Evolutionary conservation across 2,329 filamentous ascomycete genomes (phyloP), one percentile per base, ranked within the genome.

Genomic region (Fusarium sp.): DNA sequence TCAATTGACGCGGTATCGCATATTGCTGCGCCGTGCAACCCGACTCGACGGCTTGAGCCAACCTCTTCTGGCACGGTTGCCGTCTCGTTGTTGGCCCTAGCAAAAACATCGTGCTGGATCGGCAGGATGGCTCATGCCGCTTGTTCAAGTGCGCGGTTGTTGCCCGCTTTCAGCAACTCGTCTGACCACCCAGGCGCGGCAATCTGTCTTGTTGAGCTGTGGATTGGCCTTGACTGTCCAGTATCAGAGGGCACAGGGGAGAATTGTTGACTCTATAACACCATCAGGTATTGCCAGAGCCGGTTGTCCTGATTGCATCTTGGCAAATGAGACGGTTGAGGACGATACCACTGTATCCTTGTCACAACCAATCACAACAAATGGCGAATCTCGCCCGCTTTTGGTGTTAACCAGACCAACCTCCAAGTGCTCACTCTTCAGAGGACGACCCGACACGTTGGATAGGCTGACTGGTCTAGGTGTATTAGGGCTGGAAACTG

Each of bases 1-100:
- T 30, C 35, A 34, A 72, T 72, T 73, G 71, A 67, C 72, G 60
- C 70, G 60, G 54, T 64, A 67, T 74, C 68, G 68, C 71, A 77
- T 76, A 61, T 67, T 66, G 50, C 65, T 52, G 52, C 60, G 57
- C 34, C 59, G 66, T 66, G 45, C 71, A 67, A 67, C 35, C 30
- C 20, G 37, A 67, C 35, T 23, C 25, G 41, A 68, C 67, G 65
- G 71, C 54, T 75, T 64, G 67, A 68, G 25, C 23, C 54, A 56
- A 54, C 61, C 64, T 65, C 66, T 66, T 77, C 20, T 57, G 71
- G 67, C 60, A 72, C 71, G 35, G 62, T 67, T 50, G 18, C 69
- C 66, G 69, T 64, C 43, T 39, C 30, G 60, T 58, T 68, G 72
- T 76, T 69, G 65, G 70, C 65, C 67, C 54, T 66, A 66, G 50